These are phyloP conservation scores for Herpetomonas samuelpessoai DNA, from an alignment of 208 protist species.

Conservation along the genomic window DNA sequence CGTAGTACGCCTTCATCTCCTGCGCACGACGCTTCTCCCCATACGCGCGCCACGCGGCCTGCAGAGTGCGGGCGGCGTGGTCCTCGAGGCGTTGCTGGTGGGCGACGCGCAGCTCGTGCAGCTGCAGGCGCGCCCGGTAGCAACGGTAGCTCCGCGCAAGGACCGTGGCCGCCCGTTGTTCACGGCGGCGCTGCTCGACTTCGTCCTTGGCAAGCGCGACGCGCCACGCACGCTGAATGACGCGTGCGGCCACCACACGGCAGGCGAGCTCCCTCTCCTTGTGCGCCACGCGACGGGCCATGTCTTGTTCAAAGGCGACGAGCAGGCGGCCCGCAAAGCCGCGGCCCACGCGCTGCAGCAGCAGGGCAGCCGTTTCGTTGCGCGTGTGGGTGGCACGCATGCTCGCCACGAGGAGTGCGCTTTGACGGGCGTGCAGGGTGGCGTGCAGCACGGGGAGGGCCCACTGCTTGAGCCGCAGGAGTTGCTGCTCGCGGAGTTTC, in stretches of 20 bases:
- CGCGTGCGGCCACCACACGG: constrained; percentile 40
- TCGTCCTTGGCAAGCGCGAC: constrained; percentile 57
- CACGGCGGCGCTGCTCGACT: constrained; percentile 49
- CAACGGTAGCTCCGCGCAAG: constrained; percentile 55
- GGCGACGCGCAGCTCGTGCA: constrained; percentile 38
- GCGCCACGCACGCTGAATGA: constrained; percentile 82
- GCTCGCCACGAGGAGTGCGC: constrained; percentile 41
- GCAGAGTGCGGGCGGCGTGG: constrained; percentile 48
- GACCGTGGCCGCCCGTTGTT: constrained; percentile 34
- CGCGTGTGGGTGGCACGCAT: constrained; percentile 43
- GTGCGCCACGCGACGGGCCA: constrained; percentile 17
- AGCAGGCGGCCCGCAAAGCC: constrained; percentile 42
- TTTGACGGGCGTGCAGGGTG: constrained; percentile 32
- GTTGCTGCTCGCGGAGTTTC: constrained; percentile 40
- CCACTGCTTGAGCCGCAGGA: constrained; percentile 38
- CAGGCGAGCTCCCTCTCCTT: constrained; percentile 25
- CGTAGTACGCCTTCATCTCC: constrained; percentile 68
- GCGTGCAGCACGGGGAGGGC: constrained; percentile 48
- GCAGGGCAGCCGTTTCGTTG: constrained; percentile 31
- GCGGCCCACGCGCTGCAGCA: constrained; percentile 58
- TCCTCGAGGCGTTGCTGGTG: constrained; percentile 24
- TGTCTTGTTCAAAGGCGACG: constrained; percentile 32
- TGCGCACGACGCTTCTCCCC: constrained; percentile 28
- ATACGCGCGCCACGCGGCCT: constrained; percentile 41
- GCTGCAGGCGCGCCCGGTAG: constrained; percentile 44